These are phyloP conservation scores for Saprolegnia parasitica DNA, from an alignment of 352 stramenopile species.

Conservation along the genomic window DNA sequence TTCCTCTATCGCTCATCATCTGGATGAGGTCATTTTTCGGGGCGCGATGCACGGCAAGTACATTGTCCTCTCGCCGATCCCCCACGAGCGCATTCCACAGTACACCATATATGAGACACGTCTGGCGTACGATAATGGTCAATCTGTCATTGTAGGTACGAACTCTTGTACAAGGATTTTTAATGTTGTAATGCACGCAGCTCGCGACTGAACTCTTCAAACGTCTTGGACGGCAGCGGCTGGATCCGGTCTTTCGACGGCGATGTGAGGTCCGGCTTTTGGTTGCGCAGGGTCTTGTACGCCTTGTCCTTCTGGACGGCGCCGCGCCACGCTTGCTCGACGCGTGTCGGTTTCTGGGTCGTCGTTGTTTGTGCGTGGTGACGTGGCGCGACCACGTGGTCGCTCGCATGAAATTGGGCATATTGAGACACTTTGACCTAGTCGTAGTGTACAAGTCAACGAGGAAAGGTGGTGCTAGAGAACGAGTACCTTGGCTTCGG, in stretches of 20 bases:
- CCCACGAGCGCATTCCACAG: slow-evolving; percentile 67
- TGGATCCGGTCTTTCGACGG: slow-evolving; percentile 18
- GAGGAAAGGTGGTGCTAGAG: not conserved
- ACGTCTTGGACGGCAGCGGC: not conserved
- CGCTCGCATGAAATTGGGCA: slow-evolving; percentile 1
- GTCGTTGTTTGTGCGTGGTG: not conserved
- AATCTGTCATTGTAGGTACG: slow-evolving; percentile 12
- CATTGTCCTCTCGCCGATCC: slow-evolving; percentile 77
- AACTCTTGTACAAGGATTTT: slow-evolving; percentile 81
- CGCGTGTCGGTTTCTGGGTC: slow-evolving; percentile 7
- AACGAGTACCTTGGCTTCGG: slow-evolving; percentile 51
- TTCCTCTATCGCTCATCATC: not conserved
- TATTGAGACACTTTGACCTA: slow-evolving; percentile 26
- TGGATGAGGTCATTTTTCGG: slow-evolving; percentile 68
- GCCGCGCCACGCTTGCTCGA: not conserved
- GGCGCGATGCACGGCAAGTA: slow-evolving; percentile 71
- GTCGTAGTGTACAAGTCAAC: not conserved
- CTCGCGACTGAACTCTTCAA: not conserved
- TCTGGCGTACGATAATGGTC: not conserved
- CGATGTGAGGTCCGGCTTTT: slow-evolving; percentile 4
- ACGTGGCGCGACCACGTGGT: not conserved
- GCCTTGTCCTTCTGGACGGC: slow-evolving; percentile 2
- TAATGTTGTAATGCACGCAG: slow-evolving; percentile 23
- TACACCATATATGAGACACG: no score
- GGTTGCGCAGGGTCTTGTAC: not conserved